phyloP scores from a whole-genome alignment of 2,329 filamentous ascomycete species.

The Fusarium decemcellulare region DNA sequence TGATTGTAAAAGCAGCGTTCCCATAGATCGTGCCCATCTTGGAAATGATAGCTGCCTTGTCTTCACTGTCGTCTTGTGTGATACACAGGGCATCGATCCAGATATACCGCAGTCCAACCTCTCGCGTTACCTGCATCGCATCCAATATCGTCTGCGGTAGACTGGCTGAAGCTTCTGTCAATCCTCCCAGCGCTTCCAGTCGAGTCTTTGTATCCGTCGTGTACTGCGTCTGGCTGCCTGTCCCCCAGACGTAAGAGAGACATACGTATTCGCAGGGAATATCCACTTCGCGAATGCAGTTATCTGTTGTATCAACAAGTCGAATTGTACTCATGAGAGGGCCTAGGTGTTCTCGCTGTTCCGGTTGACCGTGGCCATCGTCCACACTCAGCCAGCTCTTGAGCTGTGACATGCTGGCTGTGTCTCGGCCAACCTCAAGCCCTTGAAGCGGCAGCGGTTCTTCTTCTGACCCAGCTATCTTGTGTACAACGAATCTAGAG shows the following conservation, averaged over 20 bases:
- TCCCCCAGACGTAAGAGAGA: slow-evolving; percentile 30
- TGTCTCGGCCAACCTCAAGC: not conserved
- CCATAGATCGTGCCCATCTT: slow-evolving; percentile 27
- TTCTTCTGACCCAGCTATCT: not conserved
- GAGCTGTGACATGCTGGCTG: slow-evolving; percentile 8
- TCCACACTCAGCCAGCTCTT: slow-evolving; percentile 5
- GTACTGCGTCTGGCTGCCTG: slow-evolving; percentile 25
- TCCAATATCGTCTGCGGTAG: slow-evolving; percentile 28
- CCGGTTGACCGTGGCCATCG: not conserved
- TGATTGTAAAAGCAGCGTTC: slow-evolving; percentile 19
- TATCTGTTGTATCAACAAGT: slow-evolving; percentile 9
- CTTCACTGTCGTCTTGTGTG: slow-evolving; percentile 18
- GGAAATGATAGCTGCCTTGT: slow-evolving; percentile 21
- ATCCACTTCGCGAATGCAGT: slow-evolving; percentile 11
- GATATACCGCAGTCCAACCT: slow-evolving; percentile 20
- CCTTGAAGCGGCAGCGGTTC: slow-evolving; percentile 1
- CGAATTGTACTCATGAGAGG: not conserved
- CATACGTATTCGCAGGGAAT: slow-evolving; percentile 19
- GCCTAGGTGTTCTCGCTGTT: not conserved
- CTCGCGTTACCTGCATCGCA: slow-evolving; percentile 10
- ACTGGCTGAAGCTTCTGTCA: not conserved
- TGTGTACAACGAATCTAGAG: slow-evolving; percentile 7
- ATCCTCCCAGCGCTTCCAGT: not conserved
- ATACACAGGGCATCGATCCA: slow-evolving; percentile 33
- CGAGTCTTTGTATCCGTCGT: slow-evolving; percentile 12